phyloP scores from a whole-genome alignment of 495 filamentous ascomycete species.

The Talaromyces ruber region DNA sequence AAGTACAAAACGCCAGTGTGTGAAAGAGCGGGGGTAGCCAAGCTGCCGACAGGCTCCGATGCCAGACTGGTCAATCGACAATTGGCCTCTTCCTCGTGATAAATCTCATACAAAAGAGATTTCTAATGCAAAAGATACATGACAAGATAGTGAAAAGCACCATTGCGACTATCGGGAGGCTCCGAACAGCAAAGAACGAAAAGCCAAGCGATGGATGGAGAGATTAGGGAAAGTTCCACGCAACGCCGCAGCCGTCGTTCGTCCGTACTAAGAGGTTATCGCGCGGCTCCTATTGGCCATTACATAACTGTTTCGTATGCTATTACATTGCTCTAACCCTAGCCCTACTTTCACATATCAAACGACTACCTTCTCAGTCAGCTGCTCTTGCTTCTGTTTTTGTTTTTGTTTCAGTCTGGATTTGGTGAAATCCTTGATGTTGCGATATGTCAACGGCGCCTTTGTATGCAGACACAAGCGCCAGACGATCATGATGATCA shows the following conservation, averaged over 20 bases:
- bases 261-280: neutral
- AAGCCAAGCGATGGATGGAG: neutral
- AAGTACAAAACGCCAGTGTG: neutral
- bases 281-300: neutral
- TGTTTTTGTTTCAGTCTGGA: neutral
- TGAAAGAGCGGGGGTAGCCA: neutral
- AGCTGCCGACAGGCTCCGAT: neutral
- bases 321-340: neutral
- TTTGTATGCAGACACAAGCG: neutral
- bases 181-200: neutral
- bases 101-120: slow-evolving; percentile 2
- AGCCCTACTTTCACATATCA: neutral
- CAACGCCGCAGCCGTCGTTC: neutral
- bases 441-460: neutral
- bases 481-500: slow-evolving; percentile 1
- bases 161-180: neutral
- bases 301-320: too few species aligned
- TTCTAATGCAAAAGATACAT: neutral
- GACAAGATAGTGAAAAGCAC: neutral
- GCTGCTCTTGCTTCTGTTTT: neutral
- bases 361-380: neutral
- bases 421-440: neutral
- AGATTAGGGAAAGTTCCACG: neutral
- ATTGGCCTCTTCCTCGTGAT: neutral
- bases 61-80: neutral